Conservation (phyloP, 441 rosid species). For the Caryocar brasiliense region DNA sequence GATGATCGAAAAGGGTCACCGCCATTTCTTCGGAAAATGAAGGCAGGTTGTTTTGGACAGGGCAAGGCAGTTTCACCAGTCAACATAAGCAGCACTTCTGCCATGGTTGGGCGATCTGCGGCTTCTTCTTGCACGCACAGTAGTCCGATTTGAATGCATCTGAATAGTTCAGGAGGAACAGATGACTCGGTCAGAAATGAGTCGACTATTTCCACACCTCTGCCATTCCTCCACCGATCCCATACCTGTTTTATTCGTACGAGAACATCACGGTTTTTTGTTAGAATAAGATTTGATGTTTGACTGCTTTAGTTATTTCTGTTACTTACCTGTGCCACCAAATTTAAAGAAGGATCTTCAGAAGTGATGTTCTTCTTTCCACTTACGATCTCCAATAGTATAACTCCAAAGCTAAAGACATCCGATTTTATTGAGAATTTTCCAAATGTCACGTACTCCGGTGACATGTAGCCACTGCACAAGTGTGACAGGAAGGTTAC, state of each 20-base stretch:
- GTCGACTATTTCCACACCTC: slow-evolving; percentile 23
- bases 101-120: slow-evolving; percentile 36
- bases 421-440: slow-evolving; percentile 30
- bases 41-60: slow-evolving; percentile 38
- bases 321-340: slow-evolving; percentile 18
- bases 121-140: slow-evolving; percentile 46
- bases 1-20: background rate
- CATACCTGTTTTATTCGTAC: slow-evolving; percentile 27
- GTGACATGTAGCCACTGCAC: slow-evolving; percentile 26
- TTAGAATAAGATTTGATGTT: background rate
- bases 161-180: slow-evolving; percentile 16
- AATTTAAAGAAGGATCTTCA: slow-evolving; percentile 11
- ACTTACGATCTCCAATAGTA: slow-evolving; percentile 24
- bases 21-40: slow-evolving; percentile 12
- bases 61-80: slow-evolving; percentile 32
- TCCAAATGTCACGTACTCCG: slow-evolving; percentile 15
- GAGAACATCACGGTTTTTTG: background rate
- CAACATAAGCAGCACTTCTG: slow-evolving; percentile 36
- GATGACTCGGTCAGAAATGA: slow-evolving; percentile 6
- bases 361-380: slow-evolving; percentile 14
- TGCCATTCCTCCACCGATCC: slow-evolving; percentile 38
- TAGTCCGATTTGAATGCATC: slow-evolving; percentile 44
- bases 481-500: background rate
- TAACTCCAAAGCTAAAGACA: slow-evolving; percentile 25
- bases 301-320: background rate